A percentile compares a stretch with the other conserved stretches of the same genome.
These are phyloP conservation scores for Diplotaxis tenuifolia DNA, from an alignment of 345 rosid genomes.

Conservation along the genomic window DNA sequence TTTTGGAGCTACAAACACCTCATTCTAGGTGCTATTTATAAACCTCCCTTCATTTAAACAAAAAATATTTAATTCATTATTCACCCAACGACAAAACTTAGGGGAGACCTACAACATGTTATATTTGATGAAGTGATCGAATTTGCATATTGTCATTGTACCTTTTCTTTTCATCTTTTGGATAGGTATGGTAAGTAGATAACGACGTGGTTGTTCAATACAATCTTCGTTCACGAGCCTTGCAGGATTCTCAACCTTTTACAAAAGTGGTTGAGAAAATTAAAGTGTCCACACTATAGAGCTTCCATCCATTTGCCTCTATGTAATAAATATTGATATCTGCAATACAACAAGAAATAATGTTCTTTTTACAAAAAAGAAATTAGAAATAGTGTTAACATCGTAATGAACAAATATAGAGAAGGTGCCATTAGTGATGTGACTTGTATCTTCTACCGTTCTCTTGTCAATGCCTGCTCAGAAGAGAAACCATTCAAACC, in stretches of 20 bases:
- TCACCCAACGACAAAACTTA: not conserved
- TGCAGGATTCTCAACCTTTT: slow-evolving; percentile 22
- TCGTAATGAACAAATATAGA: not conserved
- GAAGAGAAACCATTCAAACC: too few relatives aligned
- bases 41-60: not conserved
- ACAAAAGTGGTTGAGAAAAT: slow-evolving; percentile 24
- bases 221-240: slow-evolving; percentile 16
- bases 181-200: not conserved
- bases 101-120: not conserved
- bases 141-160: not conserved
- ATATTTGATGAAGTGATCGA: not conserved
- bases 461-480: too few relatives aligned
- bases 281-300: slow-evolving; percentile 1
- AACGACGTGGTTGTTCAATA: not conserved
- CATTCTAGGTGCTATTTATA: not conserved
- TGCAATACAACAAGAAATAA: slow-evolving; percentile 4
- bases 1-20: slow-evolving; percentile 15
- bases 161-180: not conserved
- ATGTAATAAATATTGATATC: slow-evolving; percentile 3
- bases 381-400: not conserved
- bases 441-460: not conserved
- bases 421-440: slow-evolving; percentile 7
- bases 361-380: too few relatives aligned
- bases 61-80: not conserved
- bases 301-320: slow-evolving; percentile 6